These are phyloP conservation scores for Trichoderma koningii DNA, from an alignment of 2,329 filamentous ascomycete species.

Conservation along the genomic window DNA sequence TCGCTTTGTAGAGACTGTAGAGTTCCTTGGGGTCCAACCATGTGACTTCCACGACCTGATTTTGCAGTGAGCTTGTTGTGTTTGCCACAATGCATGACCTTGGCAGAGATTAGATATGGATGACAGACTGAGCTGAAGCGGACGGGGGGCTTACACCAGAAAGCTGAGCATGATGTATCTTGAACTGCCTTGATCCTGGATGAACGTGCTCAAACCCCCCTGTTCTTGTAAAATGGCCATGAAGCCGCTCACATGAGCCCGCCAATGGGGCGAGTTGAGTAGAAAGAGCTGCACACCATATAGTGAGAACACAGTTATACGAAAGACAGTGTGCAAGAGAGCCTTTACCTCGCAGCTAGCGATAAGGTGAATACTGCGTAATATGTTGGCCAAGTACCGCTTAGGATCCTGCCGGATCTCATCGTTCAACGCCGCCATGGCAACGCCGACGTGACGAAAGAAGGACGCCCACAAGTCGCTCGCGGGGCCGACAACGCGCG, in stretches of 20 bases:
- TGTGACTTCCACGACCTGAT: constrained; percentile 7
- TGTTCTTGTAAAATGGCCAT: constrained; percentile 5
- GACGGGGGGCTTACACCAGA: constrained; percentile 3
- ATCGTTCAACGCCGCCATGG: constrained; percentile 7
- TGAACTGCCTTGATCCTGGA: neutral
- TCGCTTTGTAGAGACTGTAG: constrained; percentile 9
- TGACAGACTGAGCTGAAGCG: neutral
- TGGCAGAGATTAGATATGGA: neutral
- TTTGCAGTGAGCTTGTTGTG: constrained; percentile 5
- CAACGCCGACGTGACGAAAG: constrained; percentile 18
- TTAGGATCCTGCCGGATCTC: constrained; percentile 4
- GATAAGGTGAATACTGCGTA: constrained; percentile 20
- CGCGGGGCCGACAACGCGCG: constrained; percentile 7
- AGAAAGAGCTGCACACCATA: neutral
- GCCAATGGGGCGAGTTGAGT: constrained; percentile 16
- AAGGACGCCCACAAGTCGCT: constrained; percentile 17
- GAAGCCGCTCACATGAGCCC: constrained; percentile 19
- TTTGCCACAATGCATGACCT: constrained; percentile 17
- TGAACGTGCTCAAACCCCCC: constrained; percentile 2
- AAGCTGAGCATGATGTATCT: constrained; percentile 11
- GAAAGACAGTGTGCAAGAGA: neutral
- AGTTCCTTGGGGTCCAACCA: constrained; percentile 1
- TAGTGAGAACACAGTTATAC: neutral
- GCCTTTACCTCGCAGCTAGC: constrained; percentile 9
- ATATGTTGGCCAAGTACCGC: neutral